Evolutionary conservation across 768 basidiomycete genomes (phyloP).

Genomic region (Clitopilus hobsonii): DNA sequence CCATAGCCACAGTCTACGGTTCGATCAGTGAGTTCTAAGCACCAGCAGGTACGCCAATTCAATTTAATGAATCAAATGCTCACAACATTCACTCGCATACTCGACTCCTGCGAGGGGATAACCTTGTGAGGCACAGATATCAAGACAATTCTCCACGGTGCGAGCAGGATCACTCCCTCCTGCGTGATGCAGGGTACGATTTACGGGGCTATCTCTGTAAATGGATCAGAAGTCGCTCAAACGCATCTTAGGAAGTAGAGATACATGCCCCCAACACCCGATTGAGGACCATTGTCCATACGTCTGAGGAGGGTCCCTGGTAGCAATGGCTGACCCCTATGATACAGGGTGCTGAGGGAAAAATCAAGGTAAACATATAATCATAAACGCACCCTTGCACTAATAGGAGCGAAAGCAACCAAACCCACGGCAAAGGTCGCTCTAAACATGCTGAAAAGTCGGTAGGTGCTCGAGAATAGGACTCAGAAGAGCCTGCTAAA

Average conservation of each 20-base stretch:
- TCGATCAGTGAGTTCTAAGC: neutral
- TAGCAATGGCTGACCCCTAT: too few relatives aligned
- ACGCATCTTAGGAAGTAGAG: neutral
- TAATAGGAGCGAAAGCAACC: too few relatives aligned
- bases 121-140: slow-evolving; percentile 9
- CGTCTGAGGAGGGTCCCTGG: neutral
- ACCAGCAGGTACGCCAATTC: neutral
- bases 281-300: neutral
- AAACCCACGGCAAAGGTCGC: too few relatives aligned
- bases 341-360: neutral
- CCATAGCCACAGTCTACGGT: slow-evolving; percentile 17
- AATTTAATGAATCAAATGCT: too few relatives aligned
- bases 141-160: slow-evolving; percentile 16
- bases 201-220: slow-evolving; percentile 8
- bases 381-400: too few relatives aligned
- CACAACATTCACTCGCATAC: slow-evolving; percentile 17
- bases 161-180: slow-evolving; percentile 7
- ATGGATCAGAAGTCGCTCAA: neutral
- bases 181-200: slow-evolving; percentile 9
- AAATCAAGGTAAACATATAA: neutral
- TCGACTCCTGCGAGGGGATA: slow-evolving; percentile 15
- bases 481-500: too few relatives aligned
- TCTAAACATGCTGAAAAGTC: too few relatives aligned
- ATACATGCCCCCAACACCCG: neutral
- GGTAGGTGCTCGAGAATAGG: too few relatives aligned